phyloP scores from a whole-genome alignment of 768 basidiomycete species.

The Dentipellis fragilis region DNA sequence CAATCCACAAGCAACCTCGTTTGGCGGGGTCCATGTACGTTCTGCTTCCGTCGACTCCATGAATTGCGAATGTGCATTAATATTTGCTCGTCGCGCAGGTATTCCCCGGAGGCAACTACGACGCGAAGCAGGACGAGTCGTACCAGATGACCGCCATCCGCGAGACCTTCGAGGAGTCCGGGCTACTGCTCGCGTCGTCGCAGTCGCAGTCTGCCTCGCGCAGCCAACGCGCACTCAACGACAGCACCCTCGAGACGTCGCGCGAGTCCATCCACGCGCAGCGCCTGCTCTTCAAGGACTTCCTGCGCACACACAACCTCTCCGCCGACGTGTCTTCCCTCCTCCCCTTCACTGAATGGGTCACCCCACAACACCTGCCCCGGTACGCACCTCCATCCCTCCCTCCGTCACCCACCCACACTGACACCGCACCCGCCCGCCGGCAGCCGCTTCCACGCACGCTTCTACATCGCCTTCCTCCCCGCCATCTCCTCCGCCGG shows the following conservation, averaged over 20 bases:
- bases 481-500: constrained; percentile 30
- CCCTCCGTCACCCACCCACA: background rate
- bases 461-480: constrained; percentile 61
- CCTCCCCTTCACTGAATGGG: constrained; percentile 68
- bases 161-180: constrained; percentile 73
- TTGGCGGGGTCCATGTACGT: constrained; percentile 54
- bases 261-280: constrained; percentile 48
- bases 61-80: too few relatives aligned
- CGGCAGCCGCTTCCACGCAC: constrained; percentile 57
- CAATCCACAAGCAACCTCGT: constrained; percentile 52
- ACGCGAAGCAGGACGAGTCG: constrained; percentile 47
- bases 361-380: constrained; percentile 48
- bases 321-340: constrained; percentile 35
- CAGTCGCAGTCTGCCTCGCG: constrained; percentile 6
- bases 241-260: constrained; percentile 38
- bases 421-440: background rate
- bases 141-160: constrained; percentile 56
- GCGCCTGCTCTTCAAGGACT: constrained; percentile 38
- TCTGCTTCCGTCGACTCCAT: background rate
- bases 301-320: constrained; percentile 38
- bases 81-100: constrained; percentile 35
- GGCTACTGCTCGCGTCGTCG: constrained; percentile 47
- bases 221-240: constrained; percentile 16
- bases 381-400: constrained; percentile 29
- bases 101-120: constrained; percentile 68